Conservation (phyloP, 140 eudicot genomes). For the Anethum foeniculum region DNA sequence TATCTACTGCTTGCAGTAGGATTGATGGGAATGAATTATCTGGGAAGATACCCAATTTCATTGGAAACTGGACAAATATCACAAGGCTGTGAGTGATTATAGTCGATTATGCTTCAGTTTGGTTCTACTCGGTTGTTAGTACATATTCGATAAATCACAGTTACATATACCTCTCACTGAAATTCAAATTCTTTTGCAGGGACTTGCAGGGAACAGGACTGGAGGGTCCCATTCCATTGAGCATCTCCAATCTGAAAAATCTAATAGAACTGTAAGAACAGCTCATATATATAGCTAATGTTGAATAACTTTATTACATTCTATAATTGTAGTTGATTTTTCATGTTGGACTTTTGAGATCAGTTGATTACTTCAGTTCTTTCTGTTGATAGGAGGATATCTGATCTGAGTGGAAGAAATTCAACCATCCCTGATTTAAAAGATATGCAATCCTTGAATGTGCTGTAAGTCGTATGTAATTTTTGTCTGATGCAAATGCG, state of each 20-base stretch:
- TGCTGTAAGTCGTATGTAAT: background rate
- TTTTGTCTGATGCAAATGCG: background rate
- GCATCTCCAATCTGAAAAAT: slow-evolving; percentile 42
- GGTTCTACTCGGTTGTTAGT: background rate
- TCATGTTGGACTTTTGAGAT: background rate
- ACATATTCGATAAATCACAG: background rate
- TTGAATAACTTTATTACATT: background rate
- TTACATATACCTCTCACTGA: background rate
- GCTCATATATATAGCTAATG: background rate
- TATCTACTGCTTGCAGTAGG: slow-evolving; percentile 51
- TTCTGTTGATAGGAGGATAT: slow-evolving; percentile 34
- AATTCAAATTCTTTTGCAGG: slow-evolving; percentile 30
- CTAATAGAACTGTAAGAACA: slow-evolving; percentile 37
- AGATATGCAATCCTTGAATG: slow-evolving; percentile 1
- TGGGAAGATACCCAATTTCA: slow-evolving; percentile 76
- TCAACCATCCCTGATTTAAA: slow-evolving; percentile 29
- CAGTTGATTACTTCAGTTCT: background rate
- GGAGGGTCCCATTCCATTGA: slow-evolving; percentile 75
- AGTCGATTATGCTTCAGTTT: slow-evolving; percentile 8
- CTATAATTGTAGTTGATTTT: background rate
- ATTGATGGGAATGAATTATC: slow-evolving; percentile 65
- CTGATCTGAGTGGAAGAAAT: slow-evolving; percentile 29
- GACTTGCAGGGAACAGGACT: slow-evolving; percentile 68
- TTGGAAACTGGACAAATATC: slow-evolving; percentile 67
- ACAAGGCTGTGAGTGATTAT: slow-evolving; percentile 49